Base-by-base conservation (phyloP, 192 early-diverging fungal genomes). In the Linnemannia exigua region DNA sequence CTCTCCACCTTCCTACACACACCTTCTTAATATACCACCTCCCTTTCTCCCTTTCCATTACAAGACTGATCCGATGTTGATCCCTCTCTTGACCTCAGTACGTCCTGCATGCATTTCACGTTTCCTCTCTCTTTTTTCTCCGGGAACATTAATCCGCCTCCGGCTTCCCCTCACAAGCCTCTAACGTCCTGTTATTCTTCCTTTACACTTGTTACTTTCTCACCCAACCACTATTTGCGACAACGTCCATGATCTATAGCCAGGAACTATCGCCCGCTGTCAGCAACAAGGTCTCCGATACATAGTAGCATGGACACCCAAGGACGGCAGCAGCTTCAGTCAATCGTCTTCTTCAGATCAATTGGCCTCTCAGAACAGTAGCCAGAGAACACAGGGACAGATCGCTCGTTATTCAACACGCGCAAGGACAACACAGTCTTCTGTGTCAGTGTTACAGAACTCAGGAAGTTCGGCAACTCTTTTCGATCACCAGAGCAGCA, bases 251-350 rank as follows among this genome's bases (percentile, higher is more conserved):
- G 11, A n/a, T n/a, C 22, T 70, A 19, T 81, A 83, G 81, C 76
- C 81, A 38, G 76, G 70, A 68, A 38, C 66, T 14, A 28, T 77
- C 22, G 75, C 71, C 16, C 81, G 81, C n/a, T 77, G 70, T 20
- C 81, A 83, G 36, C 68, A 83, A 25, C 81, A 83, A 22, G 76
- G 81, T 5, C 76, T 83, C 3, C 70, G 76, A 17, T 66, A 52
- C 67, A 70, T 75, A 16, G 75, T 74, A n/a, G 76, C 81, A 46
- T 83, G 70, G 70, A 15, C 54, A 19, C 81, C 81, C 63, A 83
- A 76, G 71, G 81, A 74, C 63, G 46, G 22, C 54, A 36, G 41
- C 41, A 44, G 41, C 41, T 9, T 58, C 52, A 5, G 41, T 33
- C 31, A 50, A 35, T 67, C 80, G 31, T 19, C 41, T 35, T 47